Conservation (phyloP, 345 rosid genomes). For the Boechera retrofracta region DNA sequence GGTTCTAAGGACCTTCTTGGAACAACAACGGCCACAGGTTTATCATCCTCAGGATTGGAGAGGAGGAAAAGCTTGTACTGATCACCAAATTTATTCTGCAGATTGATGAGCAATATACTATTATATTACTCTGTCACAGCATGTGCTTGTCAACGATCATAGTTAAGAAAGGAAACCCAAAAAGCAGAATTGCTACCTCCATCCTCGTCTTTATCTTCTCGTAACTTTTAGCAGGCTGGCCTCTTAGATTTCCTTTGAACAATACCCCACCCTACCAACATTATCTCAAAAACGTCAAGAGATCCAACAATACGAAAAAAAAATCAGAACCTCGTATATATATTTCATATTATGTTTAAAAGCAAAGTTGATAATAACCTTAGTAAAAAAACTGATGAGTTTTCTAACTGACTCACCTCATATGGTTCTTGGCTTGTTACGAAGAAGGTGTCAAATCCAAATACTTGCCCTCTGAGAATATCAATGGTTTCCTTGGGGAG, state of each 20-base stretch:
- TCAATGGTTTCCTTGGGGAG: slow-evolving; percentile 84
- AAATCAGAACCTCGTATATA: not conserved
- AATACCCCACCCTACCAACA: slow-evolving; percentile 77
- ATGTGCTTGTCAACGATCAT: slow-evolving; percentile 4
- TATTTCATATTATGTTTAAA: not conserved
- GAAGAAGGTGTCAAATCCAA: slow-evolving; percentile 92
- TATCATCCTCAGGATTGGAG: slow-evolving; percentile 91
- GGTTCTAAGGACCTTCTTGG: slow-evolving; percentile 81
- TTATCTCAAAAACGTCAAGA: slow-evolving; percentile 1
- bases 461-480: slow-evolving; percentile 87
- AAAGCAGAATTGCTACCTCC: slow-evolving; percentile 54
- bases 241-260: slow-evolving; percentile 95
- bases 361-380: not conserved
- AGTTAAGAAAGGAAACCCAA: not conserved
- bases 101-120: slow-evolving; percentile 15
- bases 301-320: not conserved
- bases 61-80: slow-evolving; percentile 86
- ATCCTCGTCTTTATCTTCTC: slow-evolving; percentile 78
- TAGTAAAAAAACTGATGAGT: slow-evolving; percentile 2
- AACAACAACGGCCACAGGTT: slow-evolving; percentile 95
- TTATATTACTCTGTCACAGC: not conserved
- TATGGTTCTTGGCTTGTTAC: slow-evolving; percentile 98
- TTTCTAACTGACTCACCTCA: slow-evolving; percentile 63
- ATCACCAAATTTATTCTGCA: slow-evolving; percentile 83
- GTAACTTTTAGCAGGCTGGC: slow-evolving; percentile 77